Evolutionary conservation across 192 early-diverging fungal species (phyloP), one percentile per base, ranked within the genome.

Genomic region (Pilobolus umbonatus): DNA sequence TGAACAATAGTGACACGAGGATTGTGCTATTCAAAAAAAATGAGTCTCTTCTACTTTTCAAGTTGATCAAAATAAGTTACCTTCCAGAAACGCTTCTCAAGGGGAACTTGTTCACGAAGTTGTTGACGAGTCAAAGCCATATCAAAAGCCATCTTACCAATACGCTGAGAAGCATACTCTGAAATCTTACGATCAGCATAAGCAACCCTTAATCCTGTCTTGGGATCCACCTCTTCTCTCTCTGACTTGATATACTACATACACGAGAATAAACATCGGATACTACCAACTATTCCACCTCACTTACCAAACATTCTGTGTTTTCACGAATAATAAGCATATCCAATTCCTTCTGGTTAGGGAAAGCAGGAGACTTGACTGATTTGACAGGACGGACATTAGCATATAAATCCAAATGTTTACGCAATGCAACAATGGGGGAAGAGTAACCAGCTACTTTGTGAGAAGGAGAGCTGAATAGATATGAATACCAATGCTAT

Each of bases 241-340:
- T 93, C 91, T 55, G 71, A 74, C 67, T 92, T 93, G 64, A 93
- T 87, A 59, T 93, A 93, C 88, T 92, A 54, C 6, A 31, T 3
- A 48, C n/a, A 30, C 15, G 31, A 19, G 22, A 25, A 25, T 55
- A 49, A 9, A 36, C 9, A 57, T 17, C 19, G 6, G 10, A n/a
- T 9, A 6, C n/a, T 43, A 43, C 12, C 9, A 46, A 46, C 12
- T 32, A 28, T 15, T 30, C 7, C 39, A n/a, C n/a, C 6, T 39
- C 11, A 55, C 74, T 58, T 75, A 92, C 89, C 73, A 98, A 79
- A 62, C 94, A 98, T 72, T 97, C 96, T 11, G 94, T 97, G 82
- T 98, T 97, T 63, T 98, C 96, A 69, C 94, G 85, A 63, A 98
- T 88, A 63, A 98, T 95, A 55, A 98, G 74, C 89, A 98, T 95